phyloP scores from a whole-genome alignment of 1,139 yeast species.

The Pichia norvegensis region DNA sequence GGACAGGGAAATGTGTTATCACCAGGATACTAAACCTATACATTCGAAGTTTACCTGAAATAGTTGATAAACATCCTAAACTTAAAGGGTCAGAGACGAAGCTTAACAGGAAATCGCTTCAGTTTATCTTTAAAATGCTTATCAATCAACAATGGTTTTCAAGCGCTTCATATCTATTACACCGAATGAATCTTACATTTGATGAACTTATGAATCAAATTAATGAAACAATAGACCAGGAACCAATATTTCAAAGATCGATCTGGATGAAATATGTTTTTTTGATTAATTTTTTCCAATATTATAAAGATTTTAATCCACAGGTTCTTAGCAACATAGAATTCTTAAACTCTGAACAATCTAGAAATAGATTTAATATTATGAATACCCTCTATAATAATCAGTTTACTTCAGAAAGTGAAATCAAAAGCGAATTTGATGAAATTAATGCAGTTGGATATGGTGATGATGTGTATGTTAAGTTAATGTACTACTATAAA shows the following conservation, averaged over 20 bases:
- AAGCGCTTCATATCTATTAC: slow-evolving; percentile 15
- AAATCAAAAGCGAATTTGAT: slow-evolving; percentile 5
- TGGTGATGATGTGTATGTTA: slow-evolving; percentile 3
- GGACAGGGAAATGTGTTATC: slow-evolving; percentile 2
- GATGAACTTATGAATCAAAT: slow-evolving; percentile 12
- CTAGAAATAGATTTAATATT: slow-evolving; percentile 7
- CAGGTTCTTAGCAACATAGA: slow-evolving; percentile 11
- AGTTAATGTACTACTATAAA: slow-evolving; percentile 7
- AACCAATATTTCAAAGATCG: slow-evolving; percentile 12
- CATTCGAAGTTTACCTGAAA: slow-evolving; percentile 9
- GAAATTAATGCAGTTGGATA: slow-evolving; percentile 1
- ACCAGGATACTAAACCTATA: slow-evolving; percentile 9
- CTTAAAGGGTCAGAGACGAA: neutral
- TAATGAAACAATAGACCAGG: slow-evolving; percentile 9
- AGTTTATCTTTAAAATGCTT: slow-evolving; percentile 5
- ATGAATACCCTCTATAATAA: slow-evolving; percentile 8
- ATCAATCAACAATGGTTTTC: slow-evolving; percentile 16
- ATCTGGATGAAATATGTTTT: slow-evolving; percentile 11
- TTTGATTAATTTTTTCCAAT: slow-evolving; percentile 8
- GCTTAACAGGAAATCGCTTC: neutral
- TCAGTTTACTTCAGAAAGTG: slow-evolving; percentile 1
- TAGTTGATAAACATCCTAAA: neutral
- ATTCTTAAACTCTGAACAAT: slow-evolving; percentile 4
- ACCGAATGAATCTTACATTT: slow-evolving; percentile 8
- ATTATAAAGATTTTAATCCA: slow-evolving; percentile 8